These are phyloP conservation scores for Hericium rajendrae DNA, from an alignment of 768 basidiomycete species.

Conservation along the genomic window DNA sequence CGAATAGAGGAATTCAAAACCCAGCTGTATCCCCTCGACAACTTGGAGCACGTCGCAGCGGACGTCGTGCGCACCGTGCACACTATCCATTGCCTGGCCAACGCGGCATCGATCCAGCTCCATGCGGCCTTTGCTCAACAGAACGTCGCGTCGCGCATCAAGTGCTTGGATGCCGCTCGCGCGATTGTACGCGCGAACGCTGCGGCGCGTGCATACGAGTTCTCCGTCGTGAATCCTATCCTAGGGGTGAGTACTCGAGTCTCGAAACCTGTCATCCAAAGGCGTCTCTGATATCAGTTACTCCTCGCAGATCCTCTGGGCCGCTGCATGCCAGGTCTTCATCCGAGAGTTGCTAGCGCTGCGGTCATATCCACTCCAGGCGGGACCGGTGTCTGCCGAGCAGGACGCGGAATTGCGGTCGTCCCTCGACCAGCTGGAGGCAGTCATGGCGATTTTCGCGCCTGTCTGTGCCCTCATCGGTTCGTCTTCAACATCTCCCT, in stretches of 20 bases:
- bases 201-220: constrained; percentile 1
- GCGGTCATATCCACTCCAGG: constrained; percentile 7
- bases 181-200: constrained; percentile 9
- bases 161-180: constrained; percentile 12
- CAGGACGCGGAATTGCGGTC: constrained; percentile 8
- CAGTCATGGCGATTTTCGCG: constrained; percentile 5
- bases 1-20: constrained; percentile 21
- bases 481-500: not conserved
- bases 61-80: constrained; percentile 16
- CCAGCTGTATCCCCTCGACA: constrained; percentile 15
- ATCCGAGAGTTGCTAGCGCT: constrained; percentile 11
- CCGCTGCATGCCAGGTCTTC: constrained; percentile 10
- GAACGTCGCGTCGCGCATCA: constrained; percentile 10
- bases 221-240: not conserved
- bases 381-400: not conserved
- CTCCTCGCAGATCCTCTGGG: constrained; percentile 7
- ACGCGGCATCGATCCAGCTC: constrained; percentile 22
- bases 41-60: not conserved
- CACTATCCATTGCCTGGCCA: constrained; percentile 17
- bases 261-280: not conserved
- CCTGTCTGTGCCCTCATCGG: constrained; percentile 9
- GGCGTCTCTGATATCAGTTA: not conserved
- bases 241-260: constrained; percentile 4
- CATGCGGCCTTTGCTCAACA: constrained; percentile 16
- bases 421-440: constrained; percentile 12